Evolutionary conservation across 108 stramenopile genomes (phyloP).

Genomic region (Cyclotella cryptica): DNA sequence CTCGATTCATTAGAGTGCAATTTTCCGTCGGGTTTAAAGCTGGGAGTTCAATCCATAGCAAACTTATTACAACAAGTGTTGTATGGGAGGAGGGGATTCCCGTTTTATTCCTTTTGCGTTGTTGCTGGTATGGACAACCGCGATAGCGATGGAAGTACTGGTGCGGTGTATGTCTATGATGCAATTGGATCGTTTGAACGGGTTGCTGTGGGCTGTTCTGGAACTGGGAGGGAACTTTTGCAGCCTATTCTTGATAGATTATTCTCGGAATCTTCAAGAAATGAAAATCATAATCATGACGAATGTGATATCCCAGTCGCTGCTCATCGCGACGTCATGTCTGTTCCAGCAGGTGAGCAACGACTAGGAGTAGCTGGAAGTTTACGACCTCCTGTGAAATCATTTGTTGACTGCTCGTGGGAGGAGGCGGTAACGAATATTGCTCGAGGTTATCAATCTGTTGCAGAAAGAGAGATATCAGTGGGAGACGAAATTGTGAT

Average conservation of each 20-base stretch:
- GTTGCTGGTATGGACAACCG: conserved; percentile 61
- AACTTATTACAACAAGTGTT: conserved; percentile 71
- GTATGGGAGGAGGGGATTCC: conserved; percentile 79
- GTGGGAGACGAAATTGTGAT: conserved; percentile 84
- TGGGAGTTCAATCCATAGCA: conserved; percentile 59
- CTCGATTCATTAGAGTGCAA: conserved; percentile 48
- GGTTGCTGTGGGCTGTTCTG: conserved; percentile 82
- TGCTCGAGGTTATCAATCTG: conserved; percentile 73
- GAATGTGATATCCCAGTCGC: neutral
- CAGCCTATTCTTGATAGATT: conserved; percentile 86
- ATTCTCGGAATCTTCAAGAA: conserved; percentile 48
- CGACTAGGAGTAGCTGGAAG: conserved; percentile 49
- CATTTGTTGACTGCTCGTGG: conserved; percentile 61
- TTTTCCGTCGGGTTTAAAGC: conserved; percentile 4
- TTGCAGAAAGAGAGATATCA: conserved; percentile 85
- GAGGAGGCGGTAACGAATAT: conserved; percentile 69
- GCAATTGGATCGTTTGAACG: conserved; percentile 88
- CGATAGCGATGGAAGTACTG: conserved; percentile 17
- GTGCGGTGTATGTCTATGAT: conserved; percentile 83
- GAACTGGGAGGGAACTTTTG: conserved; percentile 79
- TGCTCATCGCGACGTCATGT: conserved; percentile 15
- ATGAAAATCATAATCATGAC: neutral
- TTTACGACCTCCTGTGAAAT: conserved; percentile 46
- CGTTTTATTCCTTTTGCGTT: conserved; percentile 87
- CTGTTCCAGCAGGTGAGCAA: conserved; percentile 48